Base-by-base conservation (phyloP, 768 basidiomycete species). In the Hygrocybe coccinea region DNA sequence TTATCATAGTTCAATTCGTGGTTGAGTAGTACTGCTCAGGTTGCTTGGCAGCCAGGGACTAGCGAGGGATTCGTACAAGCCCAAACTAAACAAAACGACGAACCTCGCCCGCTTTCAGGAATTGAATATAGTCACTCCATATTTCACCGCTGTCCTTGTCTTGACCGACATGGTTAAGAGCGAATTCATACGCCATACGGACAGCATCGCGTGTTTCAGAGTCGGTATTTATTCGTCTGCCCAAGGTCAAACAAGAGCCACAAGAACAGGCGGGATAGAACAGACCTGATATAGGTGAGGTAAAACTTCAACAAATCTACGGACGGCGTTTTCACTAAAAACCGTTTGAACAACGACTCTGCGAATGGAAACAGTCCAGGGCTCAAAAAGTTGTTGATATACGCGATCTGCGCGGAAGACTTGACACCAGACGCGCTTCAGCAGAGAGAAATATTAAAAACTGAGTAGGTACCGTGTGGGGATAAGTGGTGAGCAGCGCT, bases 241-340 rank as follows among this genome's bases (percentile, higher is more conserved):
- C 59, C 57, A 58, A 43, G 10, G 10, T 34, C 24, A 45, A 24
- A 36, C 29, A 60, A 59, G 46, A 53, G 54, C 41, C 50, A 51
- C 50, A 56, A 50, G 53, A 55, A 49, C 55, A 43, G 54, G 35
- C 50, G 47, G 56, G 55, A 52, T 52, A 46, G 15, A 58, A 81
- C 85, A 63, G 72, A 89, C 79, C 95, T 83, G 65, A 99, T 91
- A 70, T 97, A 97, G 44, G 85, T 86, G 59, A 99, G 75, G 71
- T 99, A 99, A 65, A 89, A 91, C 66, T 84, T 88, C 89, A 92
- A 95, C 2, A 97, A 77, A 58, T 91, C 89, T 59, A 95, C 92
- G 52, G 86, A 87, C 5, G 93, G 89, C 0, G 92, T 93, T 15
- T 83, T 81, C 65, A 83, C 84, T 55, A 98, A 73, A 66, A 91